phyloP scores from a whole-genome alignment of 306 rosid species.

The Vigna radiata region DNA sequence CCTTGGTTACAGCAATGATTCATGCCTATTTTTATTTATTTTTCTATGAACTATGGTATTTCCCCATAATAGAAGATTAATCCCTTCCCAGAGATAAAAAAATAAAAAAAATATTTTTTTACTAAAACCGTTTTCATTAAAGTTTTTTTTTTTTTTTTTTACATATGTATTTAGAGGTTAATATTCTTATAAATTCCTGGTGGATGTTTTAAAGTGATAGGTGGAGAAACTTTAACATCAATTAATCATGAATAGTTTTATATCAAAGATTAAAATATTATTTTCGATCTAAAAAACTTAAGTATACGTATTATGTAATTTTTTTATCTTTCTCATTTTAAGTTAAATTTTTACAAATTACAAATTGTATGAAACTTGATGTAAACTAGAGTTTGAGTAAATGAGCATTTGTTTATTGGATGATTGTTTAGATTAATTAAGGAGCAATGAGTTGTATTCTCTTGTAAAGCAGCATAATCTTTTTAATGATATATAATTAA shows the following conservation, averaged over 20 bases:
- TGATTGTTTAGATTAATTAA: slow-evolving; percentile 26
- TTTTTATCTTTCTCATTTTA: too few relatives aligned
- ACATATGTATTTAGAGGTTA: background rate
- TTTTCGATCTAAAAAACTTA: too few relatives aligned
- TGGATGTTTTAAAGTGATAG: too few relatives aligned
- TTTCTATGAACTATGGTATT: background rate
- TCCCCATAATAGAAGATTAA: background rate
- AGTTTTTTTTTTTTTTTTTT: background rate
- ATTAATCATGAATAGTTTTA: too few relatives aligned
- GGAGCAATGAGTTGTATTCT: slow-evolving; percentile 35
- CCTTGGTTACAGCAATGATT: slow-evolving; percentile 26
- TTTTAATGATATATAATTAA: slow-evolving; percentile 8
- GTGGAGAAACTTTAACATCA: too few relatives aligned
- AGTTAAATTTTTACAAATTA: too few relatives aligned
- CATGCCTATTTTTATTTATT: background rate
- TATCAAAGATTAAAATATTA: too few relatives aligned
- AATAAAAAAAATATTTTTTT: background rate
- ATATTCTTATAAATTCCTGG: too few relatives aligned
- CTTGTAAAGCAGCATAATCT: slow-evolving; percentile 40
- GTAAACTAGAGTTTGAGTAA: background rate
- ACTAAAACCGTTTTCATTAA: background rate
- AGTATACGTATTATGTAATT: too few relatives aligned
- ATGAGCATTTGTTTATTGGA: slow-evolving; percentile 8
- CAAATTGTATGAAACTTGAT: background rate
- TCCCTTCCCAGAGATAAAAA: background rate